Evolutionary conservation across 306 rosid species (phyloP).

Genomic region (Sphenostylis stenocarpa): DNA sequence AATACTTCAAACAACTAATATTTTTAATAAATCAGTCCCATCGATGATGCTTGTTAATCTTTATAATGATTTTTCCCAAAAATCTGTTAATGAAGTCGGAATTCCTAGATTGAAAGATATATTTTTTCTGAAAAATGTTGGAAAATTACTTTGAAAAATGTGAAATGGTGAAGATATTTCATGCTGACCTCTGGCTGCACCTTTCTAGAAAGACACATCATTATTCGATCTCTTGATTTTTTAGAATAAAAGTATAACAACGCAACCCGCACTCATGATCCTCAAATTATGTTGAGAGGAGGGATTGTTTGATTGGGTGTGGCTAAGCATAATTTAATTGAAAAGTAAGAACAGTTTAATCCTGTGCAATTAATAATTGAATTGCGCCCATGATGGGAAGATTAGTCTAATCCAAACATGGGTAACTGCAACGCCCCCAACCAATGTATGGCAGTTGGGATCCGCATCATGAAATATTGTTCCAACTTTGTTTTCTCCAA

Average conservation of each 20-base stretch:
- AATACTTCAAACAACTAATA: too few species aligned
- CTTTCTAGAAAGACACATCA: conserved; percentile 25
- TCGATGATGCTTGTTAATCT: too few species aligned
- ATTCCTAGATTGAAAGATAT: too few species aligned
- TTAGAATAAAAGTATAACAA: conserved; percentile 13
- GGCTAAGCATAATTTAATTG: conserved; percentile 25
- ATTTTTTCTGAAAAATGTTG: too few species aligned
- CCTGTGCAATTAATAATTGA: conserved; percentile 31
- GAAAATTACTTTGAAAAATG: too few species aligned
- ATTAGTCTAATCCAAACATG: conserved; percentile 51
- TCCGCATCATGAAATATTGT: conserved; percentile 44
- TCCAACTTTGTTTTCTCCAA: conserved; percentile 34
- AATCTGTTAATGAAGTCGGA: too few species aligned
- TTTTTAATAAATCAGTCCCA: too few species aligned
- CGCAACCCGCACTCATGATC: conserved; percentile 38
- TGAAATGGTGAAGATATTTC: conserved; percentile 24
- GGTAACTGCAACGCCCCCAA: conserved; percentile 38
- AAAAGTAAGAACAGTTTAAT: conserved; percentile 35
- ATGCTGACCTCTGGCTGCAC: background rate
- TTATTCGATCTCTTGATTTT: background rate
- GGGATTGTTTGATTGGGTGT: conserved; percentile 22
- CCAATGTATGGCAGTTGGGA: conserved; percentile 52
- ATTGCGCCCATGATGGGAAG: conserved; percentile 40
- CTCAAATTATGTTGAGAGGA: conserved; percentile 6
- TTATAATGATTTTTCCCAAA: too few species aligned